phyloP scores from a whole-genome alignment of 2,329 filamentous ascomycete genomes.

The Cladosporium colombiae region DNA sequence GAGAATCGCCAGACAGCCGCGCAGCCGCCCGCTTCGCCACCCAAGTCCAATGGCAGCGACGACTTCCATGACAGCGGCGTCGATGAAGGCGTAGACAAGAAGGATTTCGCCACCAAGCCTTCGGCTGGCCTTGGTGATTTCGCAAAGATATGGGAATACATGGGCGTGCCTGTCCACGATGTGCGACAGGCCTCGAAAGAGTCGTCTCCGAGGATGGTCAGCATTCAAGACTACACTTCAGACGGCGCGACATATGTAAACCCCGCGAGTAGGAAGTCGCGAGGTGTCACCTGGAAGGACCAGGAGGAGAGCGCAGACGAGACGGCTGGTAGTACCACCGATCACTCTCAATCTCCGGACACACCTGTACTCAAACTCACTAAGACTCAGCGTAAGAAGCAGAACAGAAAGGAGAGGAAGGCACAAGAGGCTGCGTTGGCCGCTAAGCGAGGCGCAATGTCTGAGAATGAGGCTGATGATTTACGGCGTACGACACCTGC shows the following conservation, averaged over 20 bases:
- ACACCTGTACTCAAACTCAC: constrained; percentile 30
- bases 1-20: constrained; percentile 12
- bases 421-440: constrained; percentile 28
- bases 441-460: constrained; percentile 32
- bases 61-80: constrained; percentile 15
- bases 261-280: background rate
- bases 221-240: constrained; percentile 40
- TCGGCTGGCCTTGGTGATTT: constrained; percentile 46
- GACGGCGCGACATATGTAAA: constrained; percentile 43
- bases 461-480: constrained; percentile 39
- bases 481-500: constrained; percentile 37
- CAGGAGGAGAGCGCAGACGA: constrained; percentile 25
- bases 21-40: constrained; percentile 13
- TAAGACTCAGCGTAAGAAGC: constrained; percentile 42
- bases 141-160: constrained; percentile 46
- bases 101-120: constrained; percentile 24
- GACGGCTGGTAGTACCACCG: constrained; percentile 27
- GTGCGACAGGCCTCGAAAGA: background rate
- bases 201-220: constrained; percentile 18
- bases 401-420: constrained; percentile 36
- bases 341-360: constrained; percentile 24
- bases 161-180: constrained; percentile 38
- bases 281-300: constrained; percentile 18
- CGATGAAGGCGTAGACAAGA: constrained; percentile 20
- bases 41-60: constrained; percentile 16